Conservation (phyloP, 148 eudicot genomes). For the Rhododendron griersonianum region DNA sequence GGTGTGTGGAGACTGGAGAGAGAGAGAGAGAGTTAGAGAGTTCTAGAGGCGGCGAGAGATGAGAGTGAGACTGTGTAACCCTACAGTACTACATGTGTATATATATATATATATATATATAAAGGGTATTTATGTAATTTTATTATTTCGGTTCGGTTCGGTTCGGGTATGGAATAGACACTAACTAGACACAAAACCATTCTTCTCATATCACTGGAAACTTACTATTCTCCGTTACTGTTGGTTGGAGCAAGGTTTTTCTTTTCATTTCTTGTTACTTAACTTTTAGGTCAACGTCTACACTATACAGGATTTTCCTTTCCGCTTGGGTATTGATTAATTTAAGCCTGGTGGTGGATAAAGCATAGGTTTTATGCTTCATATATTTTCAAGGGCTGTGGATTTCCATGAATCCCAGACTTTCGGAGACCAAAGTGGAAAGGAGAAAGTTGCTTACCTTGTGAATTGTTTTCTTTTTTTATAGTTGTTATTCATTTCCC, state of each 20-base stretch:
- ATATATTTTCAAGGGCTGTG: not conserved
- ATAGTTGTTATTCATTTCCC: not conserved
- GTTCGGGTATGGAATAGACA: too few relatives aligned
- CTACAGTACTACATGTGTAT: too few relatives aligned
- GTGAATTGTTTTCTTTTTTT: not conserved
- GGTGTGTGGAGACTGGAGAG: too few relatives aligned
- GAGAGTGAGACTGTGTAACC: too few relatives aligned
- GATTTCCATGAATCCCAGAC: not conserved
- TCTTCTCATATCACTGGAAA: not conserved
- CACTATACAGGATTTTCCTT: not conserved
- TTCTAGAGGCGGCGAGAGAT: too few relatives aligned
- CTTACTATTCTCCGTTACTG: not conserved
- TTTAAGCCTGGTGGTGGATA: not conserved
- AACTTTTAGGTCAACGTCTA: not conserved
- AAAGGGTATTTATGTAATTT: too few relatives aligned
- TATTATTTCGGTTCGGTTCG: too few relatives aligned
- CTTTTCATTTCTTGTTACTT: not conserved
- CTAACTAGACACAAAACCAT: not conserved
- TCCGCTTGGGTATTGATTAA: not conserved
- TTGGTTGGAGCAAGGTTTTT: conserved; percentile 1
- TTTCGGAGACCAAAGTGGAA: not conserved
- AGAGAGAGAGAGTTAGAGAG: too few relatives aligned
- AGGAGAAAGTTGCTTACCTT: not conserved
- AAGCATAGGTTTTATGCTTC: not conserved
- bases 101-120: too few relatives aligned